Base-by-base conservation (phyloP, 805 yeast species). In the Jamesozyma gamospora region DNA sequence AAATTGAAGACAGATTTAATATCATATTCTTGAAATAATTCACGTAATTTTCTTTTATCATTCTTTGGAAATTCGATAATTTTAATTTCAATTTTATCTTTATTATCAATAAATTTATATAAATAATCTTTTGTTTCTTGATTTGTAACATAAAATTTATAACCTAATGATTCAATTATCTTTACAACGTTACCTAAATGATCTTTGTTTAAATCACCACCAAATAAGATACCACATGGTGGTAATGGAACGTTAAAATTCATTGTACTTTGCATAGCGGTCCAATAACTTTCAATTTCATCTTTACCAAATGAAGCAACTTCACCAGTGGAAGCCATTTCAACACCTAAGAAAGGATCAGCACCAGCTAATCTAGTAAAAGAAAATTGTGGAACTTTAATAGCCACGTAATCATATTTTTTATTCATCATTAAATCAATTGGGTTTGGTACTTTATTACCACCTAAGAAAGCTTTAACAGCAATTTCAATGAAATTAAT, bases 291-390 rank as follows among this genome's bases (percentile, higher is more conserved):
- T 66, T 92, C 97, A 41, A 73, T 54, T 46, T 82, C 63, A 63
- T 85, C 81, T 46, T 70, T 70, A 53, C 99, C 99, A 60, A 92
- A 92, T 61, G 96, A 84, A 25, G 98, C 98, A 60, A 92, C 83
- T 69, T 92, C 99, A 65, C 99, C 99, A 38, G 99, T 92, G 11
- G 97, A 88, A 6, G 97, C 81, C 99, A 92, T 92, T 70, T 92
- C 99, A 50, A 92, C 98, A 48, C 98, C 98, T 59, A 92, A 72
- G 74, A 84, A 88, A 48, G 99, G 99, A 65, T 92, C 99, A 37
- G 99, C 99, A 50, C 98, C 99, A 15, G 97, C 96, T 56, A 92
- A 73, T 70, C 99, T 80, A 30, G 97, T 88, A 71, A 92, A 92
- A 7, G 97, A 90, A 67, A 92, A 92, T 69, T 92, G 99, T 35